Base-by-base conservation (phyloP, 176 grass and related monocot species). In the Rhynchospora tenuis region DNA sequence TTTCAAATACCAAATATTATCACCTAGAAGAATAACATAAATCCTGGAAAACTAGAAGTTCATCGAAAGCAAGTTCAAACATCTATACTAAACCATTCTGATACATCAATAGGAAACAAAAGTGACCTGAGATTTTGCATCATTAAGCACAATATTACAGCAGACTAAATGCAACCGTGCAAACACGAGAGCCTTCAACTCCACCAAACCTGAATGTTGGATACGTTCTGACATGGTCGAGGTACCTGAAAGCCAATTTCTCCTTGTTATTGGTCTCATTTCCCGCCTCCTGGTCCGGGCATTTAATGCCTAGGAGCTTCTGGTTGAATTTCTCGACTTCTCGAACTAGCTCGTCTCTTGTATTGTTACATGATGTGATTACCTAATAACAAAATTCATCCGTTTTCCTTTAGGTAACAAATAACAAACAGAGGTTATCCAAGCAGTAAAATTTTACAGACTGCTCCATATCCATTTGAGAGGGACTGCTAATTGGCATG, bases 241-340 rank as follows among this genome's bases (percentile, higher is more conserved):
- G 55, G 83, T 98, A 98, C 82, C 81, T 91, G 79, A 98, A 94
- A 74, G 90, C 86, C 31, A 68, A 83, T 64, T 64, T 48, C 58
- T 66, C 79, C 79, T 65, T 43, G 28, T 63, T 82, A 48, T 64
- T 64, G 9, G 60, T 23, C 15, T 94, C 86, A 62, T 80, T 76
- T 12, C 28, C 38, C 6, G 19, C 10, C 1, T 33, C 84, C 79
- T 86, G 73, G 42, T 91, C 73, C 2, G 45, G 56, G 5, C 75
- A 56, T 31, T 67, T 70, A 22, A 84, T 59, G 43, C 87, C 74
- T 38, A 85, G 17, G 66, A 85, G 87, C 73, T 86, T 91, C 75
- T 94, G 88, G 69, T 93, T 91, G 65, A 94, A 94, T 79, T 87
- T 91, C 50, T 89, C 92, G 44, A 93, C 87, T 65, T 98, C 95